Evolutionary conservation across 768 basidiomycete species (phyloP).

Genomic region (Suillus clintonianus): DNA sequence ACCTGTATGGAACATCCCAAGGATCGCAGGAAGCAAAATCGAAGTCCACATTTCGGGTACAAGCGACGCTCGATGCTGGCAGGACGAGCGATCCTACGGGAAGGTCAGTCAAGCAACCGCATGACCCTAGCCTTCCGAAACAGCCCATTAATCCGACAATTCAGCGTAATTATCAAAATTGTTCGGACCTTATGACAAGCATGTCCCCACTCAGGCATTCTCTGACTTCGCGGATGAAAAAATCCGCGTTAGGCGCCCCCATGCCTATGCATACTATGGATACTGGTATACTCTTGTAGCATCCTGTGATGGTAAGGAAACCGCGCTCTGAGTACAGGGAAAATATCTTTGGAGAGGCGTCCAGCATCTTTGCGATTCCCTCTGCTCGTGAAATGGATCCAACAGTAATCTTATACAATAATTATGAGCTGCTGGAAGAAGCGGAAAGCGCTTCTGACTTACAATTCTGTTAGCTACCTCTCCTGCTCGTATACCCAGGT

Average conservation of each 20-base stretch:
- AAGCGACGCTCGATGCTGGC: constrained; percentile 65
- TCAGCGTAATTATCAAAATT: not conserved
- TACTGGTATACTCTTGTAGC: constrained; percentile 61
- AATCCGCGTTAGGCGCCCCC: constrained; percentile 83
- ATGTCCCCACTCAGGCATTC: constrained; percentile 70
- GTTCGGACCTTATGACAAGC: constrained; percentile 48
- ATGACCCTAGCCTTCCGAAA: constrained; percentile 70
- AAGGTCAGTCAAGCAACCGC: constrained; percentile 67
- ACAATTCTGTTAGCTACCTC: constrained; percentile 85
- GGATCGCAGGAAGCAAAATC: constrained; percentile 56
- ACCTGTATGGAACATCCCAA: constrained; percentile 52
- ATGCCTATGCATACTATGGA: constrained; percentile 82
- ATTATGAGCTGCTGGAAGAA: not conserved
- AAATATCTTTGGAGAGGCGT: constrained; percentile 60
- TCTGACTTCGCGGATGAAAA: constrained; percentile 79
- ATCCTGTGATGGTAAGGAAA: constrained; percentile 72
- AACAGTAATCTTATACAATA: constrained; percentile 60
- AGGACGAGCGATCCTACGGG: constrained; percentile 78
- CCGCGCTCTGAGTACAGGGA: constrained; percentile 71
- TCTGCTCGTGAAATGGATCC: constrained; percentile 71
- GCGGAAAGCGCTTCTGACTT: constrained; percentile 19
- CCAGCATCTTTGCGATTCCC: constrained; percentile 59
- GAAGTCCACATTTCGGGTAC: constrained; percentile 77
- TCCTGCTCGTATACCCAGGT: constrained; percentile 71
- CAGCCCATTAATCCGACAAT: not conserved